Base-by-base conservation (phyloP, 192 early-diverging fungal genomes). In the Chytriomyces sp. region DNA sequence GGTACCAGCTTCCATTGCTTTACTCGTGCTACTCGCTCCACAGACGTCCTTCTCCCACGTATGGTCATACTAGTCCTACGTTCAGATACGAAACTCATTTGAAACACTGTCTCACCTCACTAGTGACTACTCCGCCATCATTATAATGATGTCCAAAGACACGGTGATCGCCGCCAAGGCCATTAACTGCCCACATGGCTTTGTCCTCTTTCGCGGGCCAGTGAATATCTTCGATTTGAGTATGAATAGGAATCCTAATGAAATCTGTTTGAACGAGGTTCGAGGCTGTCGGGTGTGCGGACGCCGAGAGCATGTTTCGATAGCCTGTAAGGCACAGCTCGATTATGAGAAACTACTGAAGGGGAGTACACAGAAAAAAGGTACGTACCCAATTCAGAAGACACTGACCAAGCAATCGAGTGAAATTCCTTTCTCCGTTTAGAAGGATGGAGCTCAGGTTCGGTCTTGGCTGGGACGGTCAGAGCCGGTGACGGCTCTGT, bases 201-300 rank as follows among this genome's bases (percentile, higher is more conserved):
- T 36, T 57, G 37, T 76, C 53, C 38, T 78, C 75, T 26, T 44
- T 38, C 0, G 44, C 41, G 4, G 87, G 85, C 74, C 78, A 87
- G 61, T 87, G 78, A 4, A 82, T 75, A 70, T 88, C 87, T 64
- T 88, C 87, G 41, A 83, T 73, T 30, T 75, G 65, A 25, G 72
- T 61, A 70, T 88, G 87, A 38, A 88, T 80, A 2, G 81, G 73
- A 41, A 70, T 70, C 5, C 68, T 30, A n/a, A 70, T 55, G 59
- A 70, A 70, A 33, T 70, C 68, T 14, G 68, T 59, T 0, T 22
- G 12, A 57, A 70, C 68, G 34, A 70, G 57, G 36, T 70, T 70
- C 6, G 68, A 59, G 8, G 68, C 54, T 30, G 39, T 59, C 4
- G 68, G 68, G 37, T 70, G 68, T 6, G 68, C 55, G 5, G 68